Percentiles rank a stretch among this genome's conserved stretches.
Evolutionary conservation across 169 alveolate species (phyloP).

Genomic region (Plasmodium fragile): DNA sequence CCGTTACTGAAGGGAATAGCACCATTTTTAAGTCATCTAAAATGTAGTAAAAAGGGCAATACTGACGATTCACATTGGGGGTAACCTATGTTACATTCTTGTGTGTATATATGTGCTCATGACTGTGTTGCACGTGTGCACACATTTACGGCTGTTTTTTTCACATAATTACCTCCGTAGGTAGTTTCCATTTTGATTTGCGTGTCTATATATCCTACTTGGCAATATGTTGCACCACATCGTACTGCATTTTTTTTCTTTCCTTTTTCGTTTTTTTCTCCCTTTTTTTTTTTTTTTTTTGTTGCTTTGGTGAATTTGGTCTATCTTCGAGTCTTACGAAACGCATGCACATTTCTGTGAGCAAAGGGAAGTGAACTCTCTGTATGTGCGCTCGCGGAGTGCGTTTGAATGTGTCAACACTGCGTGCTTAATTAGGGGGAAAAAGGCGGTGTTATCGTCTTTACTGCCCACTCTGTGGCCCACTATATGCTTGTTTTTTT

Average conservation of each 20-base stretch:
- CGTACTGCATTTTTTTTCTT: background rate
- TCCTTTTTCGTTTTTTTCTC: background rate
- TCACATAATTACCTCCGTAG: background rate
- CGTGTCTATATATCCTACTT: background rate
- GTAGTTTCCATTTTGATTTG: background rate
- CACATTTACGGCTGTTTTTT: background rate
- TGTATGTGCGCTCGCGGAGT: background rate
- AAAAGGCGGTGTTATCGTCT: background rate
- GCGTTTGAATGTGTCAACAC: background rate
- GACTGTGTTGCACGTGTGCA: background rate
- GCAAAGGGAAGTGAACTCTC: background rate
- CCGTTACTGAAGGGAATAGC: background rate
- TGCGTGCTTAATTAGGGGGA: background rate
- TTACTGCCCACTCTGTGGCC: background rate
- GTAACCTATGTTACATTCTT: background rate
- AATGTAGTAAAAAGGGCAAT: background rate
- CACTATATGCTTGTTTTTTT: background rate
- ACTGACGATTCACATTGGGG: background rate
- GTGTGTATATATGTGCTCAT: conserved; percentile 1
- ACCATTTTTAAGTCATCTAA: background rate
- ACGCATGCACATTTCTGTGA: background rate
- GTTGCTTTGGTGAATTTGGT: conserved; percentile 1
- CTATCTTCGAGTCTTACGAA: background rate
- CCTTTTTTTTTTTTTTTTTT: background rate
- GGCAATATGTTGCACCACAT: background rate